phyloP scores from a whole-genome alignment of 2,329 filamentous ascomycete genomes.

The Fusarium sp. region DNA sequence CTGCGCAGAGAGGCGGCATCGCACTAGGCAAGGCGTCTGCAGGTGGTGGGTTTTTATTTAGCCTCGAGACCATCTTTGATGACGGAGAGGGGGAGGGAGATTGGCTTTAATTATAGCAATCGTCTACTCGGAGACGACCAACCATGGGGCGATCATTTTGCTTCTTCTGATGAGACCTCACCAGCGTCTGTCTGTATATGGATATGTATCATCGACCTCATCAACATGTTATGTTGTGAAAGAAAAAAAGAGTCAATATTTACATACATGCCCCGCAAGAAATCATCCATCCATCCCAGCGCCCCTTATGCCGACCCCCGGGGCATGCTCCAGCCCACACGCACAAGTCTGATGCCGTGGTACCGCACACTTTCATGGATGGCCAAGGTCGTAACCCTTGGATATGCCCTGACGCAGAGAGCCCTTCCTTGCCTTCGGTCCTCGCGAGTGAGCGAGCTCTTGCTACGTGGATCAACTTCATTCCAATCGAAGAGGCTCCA shows the following conservation, averaged over 20 bases:
- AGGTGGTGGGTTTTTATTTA: constrained; percentile 29
- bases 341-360: constrained; percentile 10
- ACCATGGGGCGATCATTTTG: constrained; percentile 12
- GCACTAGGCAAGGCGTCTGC: constrained; percentile 31
- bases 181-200: background rate
- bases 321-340: constrained; percentile 12
- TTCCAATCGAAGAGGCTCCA: constrained; percentile 26
- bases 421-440: constrained; percentile 1
- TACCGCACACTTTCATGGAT: constrained; percentile 6
- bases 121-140: background rate
- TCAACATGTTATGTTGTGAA: background rate
- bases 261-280: constrained; percentile 3
- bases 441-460: background rate
- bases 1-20: constrained; percentile 20
- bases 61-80: constrained; percentile 25
- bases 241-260: constrained; percentile 1
- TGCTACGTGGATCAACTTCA: constrained; percentile 33
- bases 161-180: background rate
- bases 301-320: constrained; percentile 25
- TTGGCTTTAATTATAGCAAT: constrained; percentile 17
- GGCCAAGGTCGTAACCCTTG: constrained; percentile 20
- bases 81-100: constrained; percentile 28
- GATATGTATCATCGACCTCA: background rate
- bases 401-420: constrained; percentile 9
- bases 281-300: constrained; percentile 3